Conservation (phyloP, 768 basidiomycete species). For the Suillus fuscotomentosus region DNA sequence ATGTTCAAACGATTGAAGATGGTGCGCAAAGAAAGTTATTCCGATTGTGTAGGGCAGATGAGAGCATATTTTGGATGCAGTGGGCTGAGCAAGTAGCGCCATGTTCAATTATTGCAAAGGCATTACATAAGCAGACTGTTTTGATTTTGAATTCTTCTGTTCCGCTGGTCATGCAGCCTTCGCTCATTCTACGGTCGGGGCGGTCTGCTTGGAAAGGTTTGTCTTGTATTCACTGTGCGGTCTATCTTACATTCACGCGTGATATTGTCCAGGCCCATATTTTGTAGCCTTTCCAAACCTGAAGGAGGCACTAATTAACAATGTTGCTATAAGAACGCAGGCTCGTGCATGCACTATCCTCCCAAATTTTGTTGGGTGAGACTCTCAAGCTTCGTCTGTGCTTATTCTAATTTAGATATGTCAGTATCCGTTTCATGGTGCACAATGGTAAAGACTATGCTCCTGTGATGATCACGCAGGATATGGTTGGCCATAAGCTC, state of each 20-base stretch:
- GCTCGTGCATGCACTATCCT: constrained; percentile 90
- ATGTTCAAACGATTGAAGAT: too few species aligned
- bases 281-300: constrained; percentile 93
- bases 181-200: constrained; percentile 56
- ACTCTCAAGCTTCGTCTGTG: constrained; percentile 2
- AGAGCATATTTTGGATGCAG: too few species aligned
- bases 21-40: too few species aligned
- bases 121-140: background rate
- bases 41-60: too few species aligned
- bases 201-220: constrained; percentile 87
- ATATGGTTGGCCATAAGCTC: constrained; percentile 98
- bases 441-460: constrained; percentile 93
- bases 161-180: constrained; percentile 56
- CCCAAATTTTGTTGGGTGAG: constrained; percentile 94
- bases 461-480: constrained; percentile 86
- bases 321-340: constrained; percentile 85
- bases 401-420: background rate
- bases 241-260: background rate
- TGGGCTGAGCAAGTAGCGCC: too few species aligned
- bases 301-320: constrained; percentile 73
- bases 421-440: constrained; percentile 83
- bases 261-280: constrained; percentile 67
- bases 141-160: background rate
- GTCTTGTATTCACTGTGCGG: constrained; percentile 7
- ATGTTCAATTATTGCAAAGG: background rate